These are phyloP conservation scores for Plectosphaerella plurivora DNA, from an alignment of 2,329 filamentous ascomycete species.

Conservation along the genomic window DNA sequence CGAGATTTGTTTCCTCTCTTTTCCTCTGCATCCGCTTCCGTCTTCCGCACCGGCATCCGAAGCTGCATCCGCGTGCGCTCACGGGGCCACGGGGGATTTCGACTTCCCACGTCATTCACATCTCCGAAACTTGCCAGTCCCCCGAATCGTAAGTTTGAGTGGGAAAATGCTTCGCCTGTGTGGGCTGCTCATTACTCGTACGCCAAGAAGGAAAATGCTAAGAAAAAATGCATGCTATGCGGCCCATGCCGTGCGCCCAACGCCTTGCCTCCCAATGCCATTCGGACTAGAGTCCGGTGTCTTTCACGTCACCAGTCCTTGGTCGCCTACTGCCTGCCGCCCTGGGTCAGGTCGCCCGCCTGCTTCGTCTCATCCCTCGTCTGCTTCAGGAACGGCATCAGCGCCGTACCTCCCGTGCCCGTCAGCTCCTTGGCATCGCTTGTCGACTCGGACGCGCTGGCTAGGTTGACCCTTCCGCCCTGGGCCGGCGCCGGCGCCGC, in stretches of 20 bases:
- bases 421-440: constrained; percentile 49
- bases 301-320: too few relatives aligned
- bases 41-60: background rate
- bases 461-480: constrained; percentile 28
- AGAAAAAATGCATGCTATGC: too few relatives aligned
- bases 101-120: too few relatives aligned
- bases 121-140: too few relatives aligned
- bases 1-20: background rate
- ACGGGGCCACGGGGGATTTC: background rate
- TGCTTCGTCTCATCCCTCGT: constrained; percentile 73
- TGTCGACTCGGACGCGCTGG: constrained; percentile 34
- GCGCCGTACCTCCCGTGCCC: constrained; percentile 80
- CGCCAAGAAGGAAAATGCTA: too few relatives aligned
- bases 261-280: too few relatives aligned
- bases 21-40: background rate
- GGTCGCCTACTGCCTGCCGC: too few relatives aligned
- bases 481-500: constrained; percentile 17
- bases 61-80: background rate
- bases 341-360: constrained; percentile 24
- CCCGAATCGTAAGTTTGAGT: too few relatives aligned
- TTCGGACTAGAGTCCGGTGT: too few relatives aligned
- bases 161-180: too few relatives aligned
- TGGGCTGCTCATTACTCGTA: too few relatives aligned
- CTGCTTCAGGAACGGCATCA: constrained; percentile 88
- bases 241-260: too few relatives aligned